Evolutionary conservation across 129 eudicot genomes (phyloP), one percentile per base, ranked within the genome.

Genomic region (Smallanthus sonchifolius): DNA sequence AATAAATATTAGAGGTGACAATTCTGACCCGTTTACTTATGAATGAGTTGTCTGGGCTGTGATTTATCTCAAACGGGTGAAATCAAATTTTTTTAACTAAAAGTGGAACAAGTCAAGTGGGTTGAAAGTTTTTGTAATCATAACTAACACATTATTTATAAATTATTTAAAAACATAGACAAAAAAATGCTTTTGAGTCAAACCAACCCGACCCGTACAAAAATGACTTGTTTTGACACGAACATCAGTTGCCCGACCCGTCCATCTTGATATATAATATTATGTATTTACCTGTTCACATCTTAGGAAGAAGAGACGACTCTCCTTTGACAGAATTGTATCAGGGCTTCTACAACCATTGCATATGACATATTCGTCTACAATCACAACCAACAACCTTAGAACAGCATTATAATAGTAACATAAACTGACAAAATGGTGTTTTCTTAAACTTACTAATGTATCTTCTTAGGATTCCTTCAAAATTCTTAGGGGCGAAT

Each of bases 301-400:
- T 84, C 96, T 75, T 74, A 89, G 85, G 68, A 89, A 86, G 80
- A 89, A 84, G 55, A 86, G 87, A 11, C 92, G 84, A 36, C 84
- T 84, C 73, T 86, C 89, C 74, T 84, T 89, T 13, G 96, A 77
- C 37, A 89, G 96, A 55, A 84, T 82, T 17, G 96, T 86, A 73
- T 89, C 92, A n/a, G 89, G 82, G 75, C 89, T 89, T 79, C 85
- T 84, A 67, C 92, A 89, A 7, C 89, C 88, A 84, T 84, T 89
- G 83, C 92, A 89, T 63, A 86, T 80, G 28, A 86, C 90, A 65
- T 89, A 86, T 35, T 85, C 85, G 47, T 83, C 88, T 78, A 80
- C 78, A 76, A 52, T 74, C 61, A 48, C 49, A 81, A 20, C 47
- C 20, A 11, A 30, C 20, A 11, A 30, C 30, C 42, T 76, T 55